A percentile compares a stretch with the other conserved stretches of the same genome.
phyloP scores from a whole-genome alignment of 768 basidiomycete species.

The Grammothele lineata region DNA sequence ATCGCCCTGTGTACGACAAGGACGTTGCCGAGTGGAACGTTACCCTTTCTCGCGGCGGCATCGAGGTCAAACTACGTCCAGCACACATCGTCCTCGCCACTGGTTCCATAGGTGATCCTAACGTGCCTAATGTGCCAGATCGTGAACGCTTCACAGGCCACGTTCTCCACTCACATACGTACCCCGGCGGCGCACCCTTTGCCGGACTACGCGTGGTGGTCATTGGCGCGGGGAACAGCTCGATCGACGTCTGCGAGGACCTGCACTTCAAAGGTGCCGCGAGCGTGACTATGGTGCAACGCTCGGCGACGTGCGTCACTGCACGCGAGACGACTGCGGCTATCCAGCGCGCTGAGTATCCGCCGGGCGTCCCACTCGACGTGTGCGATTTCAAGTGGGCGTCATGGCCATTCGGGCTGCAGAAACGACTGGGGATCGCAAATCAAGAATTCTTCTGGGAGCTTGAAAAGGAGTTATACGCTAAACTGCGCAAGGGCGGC shows the following conservation, averaged over 20 bases:
- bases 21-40: slow-evolving; percentile 42
- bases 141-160: slow-evolving; percentile 48
- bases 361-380: slow-evolving; percentile 28
- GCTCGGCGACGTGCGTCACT: slow-evolving; percentile 34
- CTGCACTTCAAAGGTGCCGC: slow-evolving; percentile 28
- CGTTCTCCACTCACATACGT: slow-evolving; percentile 47
- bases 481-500: slow-evolving; percentile 31
- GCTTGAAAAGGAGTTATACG: slow-evolving; percentile 31
- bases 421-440: not conserved
- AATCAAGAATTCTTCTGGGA: slow-evolving; percentile 4
- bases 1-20: slow-evolving; percentile 33
- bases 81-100: slow-evolving; percentile 56
- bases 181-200: slow-evolving; percentile 45
- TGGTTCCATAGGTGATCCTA: slow-evolving; percentile 44
- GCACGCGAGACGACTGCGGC: slow-evolving; percentile 9
- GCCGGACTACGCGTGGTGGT: slow-evolving; percentile 55
- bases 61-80: slow-evolving; percentile 33
- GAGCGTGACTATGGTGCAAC: slow-evolving; percentile 38
- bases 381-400: slow-evolving; percentile 34
- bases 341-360: not conserved
- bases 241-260: slow-evolving; percentile 34
- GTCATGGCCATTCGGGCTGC: slow-evolving; percentile 25
- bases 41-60: slow-evolving; percentile 32
- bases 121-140: slow-evolving; percentile 42
- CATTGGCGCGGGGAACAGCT: slow-evolving; percentile 52